Conservation (phyloP, 1,284 basidiomycete species). For the Tausonia pullulans region DNA sequence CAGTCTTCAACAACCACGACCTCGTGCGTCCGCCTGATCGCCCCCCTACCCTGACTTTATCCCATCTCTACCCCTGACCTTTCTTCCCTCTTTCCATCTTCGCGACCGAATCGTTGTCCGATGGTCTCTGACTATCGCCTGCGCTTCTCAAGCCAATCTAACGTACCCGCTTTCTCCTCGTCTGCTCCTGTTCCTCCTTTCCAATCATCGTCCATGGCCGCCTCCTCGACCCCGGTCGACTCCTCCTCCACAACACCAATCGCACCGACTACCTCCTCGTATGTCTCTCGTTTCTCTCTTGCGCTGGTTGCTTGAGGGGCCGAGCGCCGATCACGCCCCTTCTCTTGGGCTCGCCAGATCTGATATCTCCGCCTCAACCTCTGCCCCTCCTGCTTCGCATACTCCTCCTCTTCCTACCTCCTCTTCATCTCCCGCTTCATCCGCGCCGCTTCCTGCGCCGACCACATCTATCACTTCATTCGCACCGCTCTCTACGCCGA, state of each 20-base stretch:
- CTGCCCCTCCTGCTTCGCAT: not conserved
- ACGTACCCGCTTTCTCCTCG: conserved; percentile 10
- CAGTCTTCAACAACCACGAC: no score
- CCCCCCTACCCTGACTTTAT: no score
- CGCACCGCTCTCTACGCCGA: not conserved
- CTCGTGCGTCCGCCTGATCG: no score
- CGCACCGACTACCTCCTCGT: no score
- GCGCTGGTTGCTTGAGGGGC: no score
- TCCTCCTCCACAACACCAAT: not conserved
- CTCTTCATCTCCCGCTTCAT: not conserved
- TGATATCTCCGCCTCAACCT: not conserved
- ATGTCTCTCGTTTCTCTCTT: no score
- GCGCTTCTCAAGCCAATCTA: no score
- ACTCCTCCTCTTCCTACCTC: not conserved
- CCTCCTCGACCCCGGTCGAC: conserved; percentile 15
- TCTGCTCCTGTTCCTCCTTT: conserved; percentile 44
- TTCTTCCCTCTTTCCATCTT: no score
- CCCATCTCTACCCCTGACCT: no score
- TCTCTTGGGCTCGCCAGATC: not conserved
- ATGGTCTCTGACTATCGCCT: no score
- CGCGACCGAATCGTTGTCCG: no score
- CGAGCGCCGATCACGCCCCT: no score
- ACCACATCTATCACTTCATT: not conserved
- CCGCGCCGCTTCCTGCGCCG: not conserved
- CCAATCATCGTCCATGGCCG: conserved; percentile 26